Evolutionary conservation across 1,284 basidiomycete genomes (phyloP).

Genomic region (Dichomitus squalens): DNA sequence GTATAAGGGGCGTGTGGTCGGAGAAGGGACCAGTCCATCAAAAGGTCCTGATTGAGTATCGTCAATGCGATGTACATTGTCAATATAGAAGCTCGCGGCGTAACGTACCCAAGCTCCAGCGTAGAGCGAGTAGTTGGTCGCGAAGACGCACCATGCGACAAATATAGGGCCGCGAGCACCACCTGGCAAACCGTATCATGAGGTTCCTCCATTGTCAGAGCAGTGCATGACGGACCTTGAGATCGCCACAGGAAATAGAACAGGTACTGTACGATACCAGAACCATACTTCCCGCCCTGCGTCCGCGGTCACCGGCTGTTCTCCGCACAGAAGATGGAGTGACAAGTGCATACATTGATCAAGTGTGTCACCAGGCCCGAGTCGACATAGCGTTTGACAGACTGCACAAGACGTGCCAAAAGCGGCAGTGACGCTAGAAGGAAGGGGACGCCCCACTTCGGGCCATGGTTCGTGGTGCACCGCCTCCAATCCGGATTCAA

Average conservation of each 20-base stretch:
- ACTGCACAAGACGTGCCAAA: slow-evolving; percentile 80
- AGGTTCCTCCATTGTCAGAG: not conserved
- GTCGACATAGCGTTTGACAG: slow-evolving; percentile 84
- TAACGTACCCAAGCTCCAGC: slow-evolving; percentile 74
- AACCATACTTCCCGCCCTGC: slow-evolving; percentile 80
- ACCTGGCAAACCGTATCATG: slow-evolving; percentile 25
- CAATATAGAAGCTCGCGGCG: not conserved
- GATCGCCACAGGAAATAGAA: slow-evolving; percentile 79
- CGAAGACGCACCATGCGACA: slow-evolving; percentile 66
- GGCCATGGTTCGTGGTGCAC: slow-evolving; percentile 38
- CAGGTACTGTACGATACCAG: slow-evolving; percentile 64
- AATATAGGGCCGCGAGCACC: slow-evolving; percentile 51
- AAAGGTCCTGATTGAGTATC: slow-evolving; percentile 53
- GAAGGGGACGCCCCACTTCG: slow-evolving; percentile 63
- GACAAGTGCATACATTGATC: slow-evolving; percentile 56
- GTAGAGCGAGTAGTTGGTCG: slow-evolving; percentile 69
- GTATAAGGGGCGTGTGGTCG: slow-evolving; percentile 57
- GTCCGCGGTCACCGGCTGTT: not conserved
- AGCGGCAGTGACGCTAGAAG: slow-evolving; percentile 63
- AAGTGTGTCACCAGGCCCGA: slow-evolving; percentile 77
- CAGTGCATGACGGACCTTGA: slow-evolving; percentile 44
- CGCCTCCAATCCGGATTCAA: slow-evolving; percentile 53
- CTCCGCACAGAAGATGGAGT: not conserved
- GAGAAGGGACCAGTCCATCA: slow-evolving; percentile 86
- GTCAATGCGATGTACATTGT: not conserved